A percentile compares a stretch with the other conserved stretches of the same genome.
phyloP scores from a whole-genome alignment of 1,284 basidiomycete genomes.

The Microbotryum lychnidis-dioicae region DNA sequence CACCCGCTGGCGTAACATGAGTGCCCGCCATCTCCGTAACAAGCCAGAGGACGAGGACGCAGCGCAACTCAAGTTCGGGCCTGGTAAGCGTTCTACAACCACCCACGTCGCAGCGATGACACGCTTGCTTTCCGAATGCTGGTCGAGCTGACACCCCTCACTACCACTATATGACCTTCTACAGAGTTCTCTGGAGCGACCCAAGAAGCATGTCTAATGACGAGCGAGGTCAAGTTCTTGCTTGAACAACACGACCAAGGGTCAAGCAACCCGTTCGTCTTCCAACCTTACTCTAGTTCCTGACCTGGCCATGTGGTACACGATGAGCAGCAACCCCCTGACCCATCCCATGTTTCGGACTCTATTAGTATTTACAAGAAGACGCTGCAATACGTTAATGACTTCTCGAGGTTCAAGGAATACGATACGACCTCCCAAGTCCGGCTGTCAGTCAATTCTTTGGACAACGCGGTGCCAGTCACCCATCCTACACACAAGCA shows the following conservation, averaged over 20 bases:
- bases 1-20: too few relatives aligned
- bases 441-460: constrained; percentile 58
- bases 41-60: constrained; percentile 32
- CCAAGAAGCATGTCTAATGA: constrained; percentile 64
- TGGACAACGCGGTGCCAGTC: neutral
- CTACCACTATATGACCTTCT: constrained; percentile 30
- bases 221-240: constrained; percentile 82
- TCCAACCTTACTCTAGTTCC: neutral
- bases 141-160: neutral
- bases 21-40: neutral
- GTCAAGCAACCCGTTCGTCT: constrained; percentile 6
- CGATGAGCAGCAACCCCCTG: neutral
- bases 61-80: constrained; percentile 28
- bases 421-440: constrained; percentile 77
- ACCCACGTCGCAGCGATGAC: neutral
- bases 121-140: neutral
- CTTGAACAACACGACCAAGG: constrained; percentile 50
- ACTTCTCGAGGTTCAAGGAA: constrained; percentile 80
- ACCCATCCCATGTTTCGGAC: neutral
- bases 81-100: constrained; percentile 6
- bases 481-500: constrained; percentile 1
- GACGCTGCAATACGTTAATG: constrained; percentile 82
- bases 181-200: constrained; percentile 75
- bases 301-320: neutral
- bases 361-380: constrained; percentile 73